phyloP scores from a whole-genome alignment of 306 rosid species.

The Herpetospermum pedunculosum region DNA sequence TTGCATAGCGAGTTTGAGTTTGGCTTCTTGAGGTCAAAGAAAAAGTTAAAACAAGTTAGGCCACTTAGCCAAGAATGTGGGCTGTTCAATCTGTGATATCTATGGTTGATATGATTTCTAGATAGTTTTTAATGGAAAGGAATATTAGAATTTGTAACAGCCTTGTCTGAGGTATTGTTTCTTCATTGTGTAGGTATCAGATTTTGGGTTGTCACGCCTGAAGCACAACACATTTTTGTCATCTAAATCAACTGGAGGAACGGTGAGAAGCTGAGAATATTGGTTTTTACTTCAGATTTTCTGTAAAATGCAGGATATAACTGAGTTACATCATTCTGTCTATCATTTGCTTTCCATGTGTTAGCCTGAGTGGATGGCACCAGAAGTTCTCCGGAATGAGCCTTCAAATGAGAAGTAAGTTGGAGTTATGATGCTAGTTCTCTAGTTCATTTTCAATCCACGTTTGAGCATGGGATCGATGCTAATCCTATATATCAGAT shows the following conservation, averaged over 20 bases:
- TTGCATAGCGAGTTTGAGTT: background rate
- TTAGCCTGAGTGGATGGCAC: constrained; percentile 99
- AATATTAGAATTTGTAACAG: background rate
- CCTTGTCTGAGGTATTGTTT: background rate
- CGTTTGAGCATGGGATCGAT: background rate
- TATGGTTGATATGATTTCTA: background rate
- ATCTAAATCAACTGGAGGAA: constrained; percentile 99
- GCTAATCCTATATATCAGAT: background rate
- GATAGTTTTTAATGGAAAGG: background rate
- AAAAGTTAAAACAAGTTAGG: background rate
- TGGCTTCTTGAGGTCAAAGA: background rate
- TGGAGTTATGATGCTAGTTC: background rate
- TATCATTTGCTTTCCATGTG: constrained; percentile 12
- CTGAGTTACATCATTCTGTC: background rate
- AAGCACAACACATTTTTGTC: constrained; percentile 96
- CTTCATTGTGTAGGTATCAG: constrained; percentile 52
- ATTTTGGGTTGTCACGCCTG: constrained; percentile 97
- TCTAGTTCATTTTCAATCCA: background rate
- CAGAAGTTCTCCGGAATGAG: constrained; percentile 96
- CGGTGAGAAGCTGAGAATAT: constrained; percentile 53
- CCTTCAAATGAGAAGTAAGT: constrained; percentile 97
- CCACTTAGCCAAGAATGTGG: background rate
- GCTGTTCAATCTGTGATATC: background rate
- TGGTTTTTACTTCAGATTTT: background rate
- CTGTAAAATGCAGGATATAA: background rate